These are phyloP conservation scores for Oenanthe javanica DNA, from an alignment of 140 eudicot species.

Conservation along the genomic window DNA sequence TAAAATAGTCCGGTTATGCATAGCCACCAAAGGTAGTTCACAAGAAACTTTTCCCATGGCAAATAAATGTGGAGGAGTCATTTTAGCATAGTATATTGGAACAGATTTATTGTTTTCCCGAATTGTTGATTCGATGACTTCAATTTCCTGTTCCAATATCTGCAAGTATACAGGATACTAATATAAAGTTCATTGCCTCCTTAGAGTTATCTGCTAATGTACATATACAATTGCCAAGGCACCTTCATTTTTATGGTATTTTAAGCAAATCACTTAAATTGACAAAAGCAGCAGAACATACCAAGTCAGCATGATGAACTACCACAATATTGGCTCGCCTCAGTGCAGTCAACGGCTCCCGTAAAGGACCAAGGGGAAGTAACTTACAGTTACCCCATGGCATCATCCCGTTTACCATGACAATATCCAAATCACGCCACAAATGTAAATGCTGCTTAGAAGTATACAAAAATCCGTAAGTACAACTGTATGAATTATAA, in stretches of 20 bases:
- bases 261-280: background rate
- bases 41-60: slow-evolving; percentile 25
- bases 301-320: too few species aligned
- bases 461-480: background rate
- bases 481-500: background rate
- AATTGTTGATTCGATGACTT: slow-evolving; percentile 22
- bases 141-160: too few species aligned
- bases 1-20: slow-evolving; percentile 28
- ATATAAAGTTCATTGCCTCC: too few species aligned
- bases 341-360: background rate
- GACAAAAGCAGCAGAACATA: too few species aligned
- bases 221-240: too few species aligned
- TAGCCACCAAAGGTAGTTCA: slow-evolving; percentile 32
- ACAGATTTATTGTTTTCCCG: slow-evolving; percentile 30
- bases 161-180: too few species aligned
- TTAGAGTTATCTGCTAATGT: too few species aligned
- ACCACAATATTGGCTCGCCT: too few species aligned
- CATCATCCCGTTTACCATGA: too few species aligned
- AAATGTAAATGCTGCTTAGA: slow-evolving; percentile 57
- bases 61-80: slow-evolving; percentile 62
- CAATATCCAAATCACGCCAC: slow-evolving; percentile 60
- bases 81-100: slow-evolving; percentile 46
- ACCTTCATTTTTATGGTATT: too few species aligned
- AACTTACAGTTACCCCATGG: too few species aligned
- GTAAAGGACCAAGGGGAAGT: too few species aligned